phyloP scores from a whole-genome alignment of 2,329 filamentous ascomycete genomes.

The Arthrobotrys sphaeroides region DNA sequence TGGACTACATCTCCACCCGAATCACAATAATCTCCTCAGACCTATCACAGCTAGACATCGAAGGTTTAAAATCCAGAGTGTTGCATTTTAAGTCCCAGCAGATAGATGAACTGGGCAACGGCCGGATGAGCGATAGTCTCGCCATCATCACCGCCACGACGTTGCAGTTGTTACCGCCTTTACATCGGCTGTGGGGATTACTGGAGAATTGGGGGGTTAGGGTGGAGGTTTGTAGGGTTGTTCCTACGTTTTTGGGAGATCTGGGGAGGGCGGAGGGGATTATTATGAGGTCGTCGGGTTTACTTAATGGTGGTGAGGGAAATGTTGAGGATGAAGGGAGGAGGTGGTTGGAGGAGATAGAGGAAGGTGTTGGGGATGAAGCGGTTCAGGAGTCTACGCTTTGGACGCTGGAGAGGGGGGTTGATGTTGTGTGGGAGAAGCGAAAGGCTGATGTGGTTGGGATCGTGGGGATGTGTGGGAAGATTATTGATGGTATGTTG shows the following conservation, averaged over 20 bases:
- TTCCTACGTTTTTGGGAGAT: constrained; percentile 74
- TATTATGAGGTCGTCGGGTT: constrained; percentile 60
- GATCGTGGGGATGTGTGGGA: constrained; percentile 76
- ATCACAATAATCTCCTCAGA: constrained; percentile 72
- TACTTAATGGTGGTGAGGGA: constrained; percentile 21
- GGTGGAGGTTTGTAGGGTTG: constrained; percentile 76
- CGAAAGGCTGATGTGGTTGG: constrained; percentile 62
- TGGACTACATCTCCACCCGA: constrained; percentile 77
- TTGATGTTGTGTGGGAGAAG: constrained; percentile 58
- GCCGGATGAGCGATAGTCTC: constrained; percentile 82
- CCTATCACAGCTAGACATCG: constrained; percentile 70
- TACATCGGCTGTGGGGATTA: constrained; percentile 77
- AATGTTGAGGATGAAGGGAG: constrained; percentile 51
- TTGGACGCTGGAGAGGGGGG: constrained; percentile 32
- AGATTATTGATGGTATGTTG: constrained; percentile 82
- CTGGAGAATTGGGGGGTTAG: constrained; percentile 81
- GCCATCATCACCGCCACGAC: constrained; percentile 91
- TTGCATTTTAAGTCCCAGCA: constrained; percentile 66
- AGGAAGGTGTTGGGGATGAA: constrained; percentile 60
- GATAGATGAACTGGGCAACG: constrained; percentile 68
- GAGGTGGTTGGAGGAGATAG: constrained; percentile 55
- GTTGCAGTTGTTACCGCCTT: constrained; percentile 82
- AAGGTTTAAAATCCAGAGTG: constrained; percentile 89
- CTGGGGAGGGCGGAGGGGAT: constrained; percentile 74
- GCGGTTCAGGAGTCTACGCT: constrained; percentile 25